Percentiles rank a stretch among this genome's conserved stretches.
phyloP scores from a whole-genome alignment of 176 grass and related monocot genomes.

The Bothriochloa decipiens region DNA sequence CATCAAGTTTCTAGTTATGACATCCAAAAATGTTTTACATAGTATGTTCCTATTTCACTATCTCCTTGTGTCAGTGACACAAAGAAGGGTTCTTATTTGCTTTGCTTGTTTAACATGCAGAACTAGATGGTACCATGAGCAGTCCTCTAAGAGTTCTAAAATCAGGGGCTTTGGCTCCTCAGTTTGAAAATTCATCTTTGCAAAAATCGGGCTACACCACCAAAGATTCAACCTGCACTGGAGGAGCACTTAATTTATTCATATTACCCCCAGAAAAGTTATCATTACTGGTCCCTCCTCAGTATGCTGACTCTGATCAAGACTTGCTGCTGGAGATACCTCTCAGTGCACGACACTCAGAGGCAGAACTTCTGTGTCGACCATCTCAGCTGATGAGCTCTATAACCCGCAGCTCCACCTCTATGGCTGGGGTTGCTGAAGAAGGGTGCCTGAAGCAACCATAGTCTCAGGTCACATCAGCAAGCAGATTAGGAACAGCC shows the following conservation, averaged over 20 bases:
- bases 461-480: slow-evolving; percentile 33
- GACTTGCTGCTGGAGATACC: slow-evolving; percentile 79
- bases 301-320: slow-evolving; percentile 68
- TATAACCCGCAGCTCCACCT: slow-evolving; percentile 38
- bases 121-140: slow-evolving; percentile 44
- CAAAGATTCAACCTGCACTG: slow-evolving; percentile 40
- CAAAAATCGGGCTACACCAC: slow-evolving; percentile 38
- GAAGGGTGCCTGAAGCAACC: slow-evolving; percentile 61
- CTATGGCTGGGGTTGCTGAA: slow-evolving; percentile 29
- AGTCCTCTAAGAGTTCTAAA: slow-evolving; percentile 63
- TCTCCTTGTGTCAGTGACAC: slow-evolving; percentile 28
- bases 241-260: slow-evolving; percentile 59
- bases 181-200: slow-evolving; percentile 40
- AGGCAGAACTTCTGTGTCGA: slow-evolving; percentile 75
- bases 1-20: slow-evolving; percentile 26
- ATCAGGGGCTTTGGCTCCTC: slow-evolving; percentile 39
- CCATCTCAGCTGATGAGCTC: slow-evolving; percentile 59
- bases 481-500: slow-evolving; percentile 50
- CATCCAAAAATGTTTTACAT: slow-evolving; percentile 10
- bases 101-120: slow-evolving; percentile 53
- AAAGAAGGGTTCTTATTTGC: slow-evolving; percentile 27
- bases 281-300: slow-evolving; percentile 53
- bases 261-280: slow-evolving; percentile 58
- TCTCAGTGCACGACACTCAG: slow-evolving; percentile 64
- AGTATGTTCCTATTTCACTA: slow-evolving; percentile 24